Percentiles rank a stretch among this genome's conserved stretches.
These are phyloP conservation scores for Phytophthora meadii DNA, from an alignment of 352 stramenopile species.

Conservation along the genomic window DNA sequence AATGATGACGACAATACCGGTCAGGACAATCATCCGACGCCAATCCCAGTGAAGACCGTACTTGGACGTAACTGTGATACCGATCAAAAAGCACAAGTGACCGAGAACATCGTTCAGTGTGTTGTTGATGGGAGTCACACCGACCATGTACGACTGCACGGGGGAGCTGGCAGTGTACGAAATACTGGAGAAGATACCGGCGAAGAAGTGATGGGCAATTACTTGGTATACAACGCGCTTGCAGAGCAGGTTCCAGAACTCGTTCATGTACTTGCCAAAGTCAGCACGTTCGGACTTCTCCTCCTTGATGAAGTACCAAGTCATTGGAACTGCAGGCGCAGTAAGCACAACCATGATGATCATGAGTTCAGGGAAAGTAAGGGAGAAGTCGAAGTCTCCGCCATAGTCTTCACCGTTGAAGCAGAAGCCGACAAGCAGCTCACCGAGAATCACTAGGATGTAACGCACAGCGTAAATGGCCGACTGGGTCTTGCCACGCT, in stretches of 20 bases:
- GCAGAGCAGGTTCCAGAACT: constrained; percentile 56
- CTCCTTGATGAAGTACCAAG: constrained; percentile 54
- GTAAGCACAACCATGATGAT: constrained; percentile 46
- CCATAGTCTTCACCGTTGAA: constrained; percentile 69
- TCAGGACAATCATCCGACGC: constrained; percentile 44
- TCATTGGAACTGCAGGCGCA: constrained; percentile 33
- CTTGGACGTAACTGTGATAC: constrained; percentile 45
- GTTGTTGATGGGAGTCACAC: constrained; percentile 50
- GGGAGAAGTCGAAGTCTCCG: constrained; percentile 50
- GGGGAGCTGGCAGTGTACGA: constrained; percentile 43
- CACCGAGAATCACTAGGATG: constrained; percentile 45
- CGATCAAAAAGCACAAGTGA: constrained; percentile 40
- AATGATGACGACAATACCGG: constrained; percentile 36
- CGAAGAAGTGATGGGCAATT: constrained; percentile 56
- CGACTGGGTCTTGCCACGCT: constrained; percentile 64
- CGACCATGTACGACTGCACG: constrained; percentile 45
- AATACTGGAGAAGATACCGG: constrained; percentile 50
- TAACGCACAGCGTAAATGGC: constrained; percentile 39
- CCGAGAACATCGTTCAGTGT: constrained; percentile 45
- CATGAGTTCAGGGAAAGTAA: constrained; percentile 55
- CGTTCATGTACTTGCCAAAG: constrained; percentile 43
- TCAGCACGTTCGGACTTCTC: constrained; percentile 35
- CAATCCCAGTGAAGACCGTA: constrained; percentile 61
- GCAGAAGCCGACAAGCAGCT: constrained; percentile 51
- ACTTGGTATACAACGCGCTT: constrained; percentile 58